Evolutionary conservation across 2,329 filamentous ascomycete species (phyloP).

Genomic region (Epichloe elymi): DNA sequence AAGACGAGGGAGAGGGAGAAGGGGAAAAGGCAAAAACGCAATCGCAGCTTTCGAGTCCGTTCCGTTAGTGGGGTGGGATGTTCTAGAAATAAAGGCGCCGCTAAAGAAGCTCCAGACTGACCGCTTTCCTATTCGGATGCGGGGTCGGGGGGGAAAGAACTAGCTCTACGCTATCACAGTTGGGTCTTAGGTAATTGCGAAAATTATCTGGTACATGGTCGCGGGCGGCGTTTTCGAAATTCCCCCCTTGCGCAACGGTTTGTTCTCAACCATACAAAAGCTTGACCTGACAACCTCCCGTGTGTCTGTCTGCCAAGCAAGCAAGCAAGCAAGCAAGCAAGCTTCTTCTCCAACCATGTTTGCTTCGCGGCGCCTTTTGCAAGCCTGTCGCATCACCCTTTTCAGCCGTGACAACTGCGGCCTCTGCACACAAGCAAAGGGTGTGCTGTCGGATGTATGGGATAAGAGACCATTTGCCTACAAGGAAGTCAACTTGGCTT

Average conservation of each 20-base stretch:
- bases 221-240: too few relatives aligned
- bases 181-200: too few relatives aligned
- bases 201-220: too few relatives aligned
- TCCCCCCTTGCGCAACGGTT: neutral
- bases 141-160: constrained; percentile 10
- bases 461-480: constrained; percentile 54
- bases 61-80: constrained; percentile 22
- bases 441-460: constrained; percentile 55
- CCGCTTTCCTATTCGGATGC: constrained; percentile 23
- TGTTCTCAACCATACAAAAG: neutral
- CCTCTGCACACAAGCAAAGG: constrained; percentile 55
- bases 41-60: neutral
- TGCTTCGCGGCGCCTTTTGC: constrained; percentile 34
- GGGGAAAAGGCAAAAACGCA: neutral
- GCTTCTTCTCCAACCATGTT: constrained; percentile 29
- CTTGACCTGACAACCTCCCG: neutral
- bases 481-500: constrained; percentile 57
- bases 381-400: constrained; percentile 54
- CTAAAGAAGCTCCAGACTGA: constrained; percentile 7
- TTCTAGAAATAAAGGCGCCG: constrained; percentile 23
- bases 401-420: constrained; percentile 63
- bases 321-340: neutral
- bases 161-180: neutral
- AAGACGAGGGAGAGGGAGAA: neutral
- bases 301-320: neutral